Conservation (phyloP, 345 rosid species). For the Chamaenerion angustifolium region DNA sequence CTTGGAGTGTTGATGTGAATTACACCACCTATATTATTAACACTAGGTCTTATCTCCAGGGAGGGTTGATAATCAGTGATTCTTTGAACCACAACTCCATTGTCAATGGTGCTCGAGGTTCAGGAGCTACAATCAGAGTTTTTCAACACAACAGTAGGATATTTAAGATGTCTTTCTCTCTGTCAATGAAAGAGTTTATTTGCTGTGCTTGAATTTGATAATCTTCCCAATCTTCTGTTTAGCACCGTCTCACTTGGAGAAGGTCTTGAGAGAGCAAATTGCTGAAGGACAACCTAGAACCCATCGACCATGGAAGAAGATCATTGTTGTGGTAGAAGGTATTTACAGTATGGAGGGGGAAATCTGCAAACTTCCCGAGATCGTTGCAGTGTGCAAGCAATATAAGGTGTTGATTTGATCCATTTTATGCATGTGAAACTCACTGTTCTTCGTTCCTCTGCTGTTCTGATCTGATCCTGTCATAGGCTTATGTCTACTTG, state of each 20-base stretch:
- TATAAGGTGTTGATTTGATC: conserved; percentile 37
- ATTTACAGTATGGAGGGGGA: conserved; percentile 98
- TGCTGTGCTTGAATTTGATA: conserved; percentile 1
- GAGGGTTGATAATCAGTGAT: conserved; percentile 84
- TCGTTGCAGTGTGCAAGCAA: conserved; percentile 77
- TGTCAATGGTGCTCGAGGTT: conserved; percentile 94
- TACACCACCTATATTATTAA: not conserved
- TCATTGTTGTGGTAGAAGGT: conserved; percentile 80
- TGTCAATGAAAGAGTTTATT: no score
- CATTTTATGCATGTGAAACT: no score
- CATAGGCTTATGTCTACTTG: conserved; percentile 71
- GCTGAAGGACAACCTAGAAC: conserved; percentile 91
- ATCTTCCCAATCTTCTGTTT: conserved; percentile 11
- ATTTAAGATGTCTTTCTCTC: not conserved
- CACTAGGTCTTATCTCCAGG: conserved; percentile 24
- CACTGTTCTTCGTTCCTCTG: no score
- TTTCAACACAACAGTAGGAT: conserved; percentile 86
- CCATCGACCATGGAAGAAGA: conserved; percentile 94
- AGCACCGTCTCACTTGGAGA: conserved; percentile 94
- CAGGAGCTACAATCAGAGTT: conserved; percentile 91
- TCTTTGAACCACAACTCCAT: conserved; percentile 93
- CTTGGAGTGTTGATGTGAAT: not conserved
- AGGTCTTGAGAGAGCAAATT: conserved; percentile 82
- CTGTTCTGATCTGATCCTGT: not conserved
- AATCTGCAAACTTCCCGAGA: conserved; percentile 81